These are phyloP conservation scores for Lizonia empirigonia DNA, from an alignment of 2,329 filamentous ascomycete species.

Conservation along the genomic window DNA sequence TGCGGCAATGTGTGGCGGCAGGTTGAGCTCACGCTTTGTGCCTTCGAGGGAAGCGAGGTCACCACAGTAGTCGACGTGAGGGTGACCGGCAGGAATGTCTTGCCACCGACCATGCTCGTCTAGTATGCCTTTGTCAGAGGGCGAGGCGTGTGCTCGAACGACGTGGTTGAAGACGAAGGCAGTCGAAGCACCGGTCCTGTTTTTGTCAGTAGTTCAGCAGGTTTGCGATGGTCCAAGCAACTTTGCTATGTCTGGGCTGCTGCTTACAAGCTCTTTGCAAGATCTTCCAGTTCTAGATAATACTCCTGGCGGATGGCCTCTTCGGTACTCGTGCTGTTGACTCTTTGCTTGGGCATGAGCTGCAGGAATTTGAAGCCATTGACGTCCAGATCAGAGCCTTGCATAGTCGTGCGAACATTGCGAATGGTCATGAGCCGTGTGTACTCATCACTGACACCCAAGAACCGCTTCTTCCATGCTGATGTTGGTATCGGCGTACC, in stretches of 20 bases:
- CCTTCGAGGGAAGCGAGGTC: conserved; percentile 12
- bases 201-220: neutral
- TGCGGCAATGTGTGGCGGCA: conserved; percentile 15
- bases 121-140: conserved; percentile 48
- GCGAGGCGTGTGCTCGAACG: conserved; percentile 54
- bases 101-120: conserved; percentile 54
- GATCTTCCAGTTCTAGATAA: conserved; percentile 24
- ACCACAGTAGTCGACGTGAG: conserved; percentile 30
- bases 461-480: conserved; percentile 21
- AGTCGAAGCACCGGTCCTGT: conserved; percentile 23
- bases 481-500: conserved; percentile 19
- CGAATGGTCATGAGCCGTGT: conserved; percentile 42
- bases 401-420: conserved; percentile 51
- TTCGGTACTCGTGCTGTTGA: conserved; percentile 15
- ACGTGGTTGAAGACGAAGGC: conserved; percentile 45
- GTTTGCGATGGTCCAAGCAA: too few relatives aligned
- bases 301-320: conserved; percentile 22
- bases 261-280: conserved; percentile 20
- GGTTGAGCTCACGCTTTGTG: conserved; percentile 23
- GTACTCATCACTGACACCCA: conserved; percentile 18
- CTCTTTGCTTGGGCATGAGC: conserved; percentile 7
- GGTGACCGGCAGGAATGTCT: conserved; percentile 28
- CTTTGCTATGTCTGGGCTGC: neutral
- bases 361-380: conserved; percentile 22
- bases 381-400: neutral